These are phyloP conservation scores for Fusarium praegraminearum DNA, from an alignment of 2,329 filamentous ascomycete genomes.

Conservation along the genomic window DNA sequence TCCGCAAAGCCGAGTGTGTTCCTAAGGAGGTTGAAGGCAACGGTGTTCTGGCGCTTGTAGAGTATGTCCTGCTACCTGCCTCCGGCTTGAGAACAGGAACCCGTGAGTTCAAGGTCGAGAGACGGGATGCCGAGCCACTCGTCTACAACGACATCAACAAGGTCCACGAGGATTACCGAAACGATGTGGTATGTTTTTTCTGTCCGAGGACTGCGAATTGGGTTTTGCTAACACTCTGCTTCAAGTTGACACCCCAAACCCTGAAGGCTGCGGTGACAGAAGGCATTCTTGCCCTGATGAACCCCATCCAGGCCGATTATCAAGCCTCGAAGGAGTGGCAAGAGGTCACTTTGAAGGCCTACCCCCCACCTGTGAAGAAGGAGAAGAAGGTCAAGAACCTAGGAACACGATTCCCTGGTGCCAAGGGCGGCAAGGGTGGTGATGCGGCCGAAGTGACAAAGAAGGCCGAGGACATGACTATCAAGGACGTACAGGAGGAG, in stretches of 20 bases:
- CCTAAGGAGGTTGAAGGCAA: conserved; percentile 85
- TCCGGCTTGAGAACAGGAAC: conserved; percentile 69
- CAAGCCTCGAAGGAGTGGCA: conserved; percentile 82
- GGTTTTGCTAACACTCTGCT: conserved; percentile 1
- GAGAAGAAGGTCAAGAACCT: conserved; percentile 83
- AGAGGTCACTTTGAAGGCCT: conserved; percentile 75
- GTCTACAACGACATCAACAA: conserved; percentile 81
- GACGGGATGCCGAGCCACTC: conserved; percentile 78
- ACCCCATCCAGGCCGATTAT: conserved; percentile 81
- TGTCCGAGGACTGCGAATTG: background rate
- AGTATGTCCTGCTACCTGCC: conserved; percentile 86
- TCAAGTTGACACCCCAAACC: conserved; percentile 81
- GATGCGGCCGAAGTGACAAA: conserved; percentile 19
- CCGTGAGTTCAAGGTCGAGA: conserved; percentile 75
- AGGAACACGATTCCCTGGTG: conserved; percentile 72
- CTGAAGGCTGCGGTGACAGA: conserved; percentile 86
- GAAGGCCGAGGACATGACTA: conserved; percentile 33
- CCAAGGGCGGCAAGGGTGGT: conserved; percentile 20
- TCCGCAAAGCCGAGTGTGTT: conserved; percentile 84
- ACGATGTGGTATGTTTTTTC: conserved; percentile 72
- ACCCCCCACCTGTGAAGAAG: conserved; percentile 79
- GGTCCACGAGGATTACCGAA: conserved; percentile 82
- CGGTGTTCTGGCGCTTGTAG: conserved; percentile 86
- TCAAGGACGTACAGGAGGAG: conserved; percentile 23
- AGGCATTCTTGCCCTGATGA: conserved; percentile 78